Base-by-base conservation (phyloP, 2,329 filamentous ascomycete species). In the Monilinia polystroma region DNA sequence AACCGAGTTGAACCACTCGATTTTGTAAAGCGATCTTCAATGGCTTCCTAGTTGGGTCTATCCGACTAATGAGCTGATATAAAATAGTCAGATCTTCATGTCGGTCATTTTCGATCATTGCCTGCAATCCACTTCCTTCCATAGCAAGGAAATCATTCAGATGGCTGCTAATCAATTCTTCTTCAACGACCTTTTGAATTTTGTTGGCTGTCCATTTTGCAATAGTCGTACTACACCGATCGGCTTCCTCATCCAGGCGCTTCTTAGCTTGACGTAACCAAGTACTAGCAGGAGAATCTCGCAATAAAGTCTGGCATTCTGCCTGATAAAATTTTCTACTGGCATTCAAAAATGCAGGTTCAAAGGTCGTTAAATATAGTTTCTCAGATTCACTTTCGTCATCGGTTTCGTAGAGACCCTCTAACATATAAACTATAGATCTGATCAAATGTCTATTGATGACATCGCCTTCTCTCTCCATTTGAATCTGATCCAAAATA, bases 71-170 rank as follows among this genome's bases (percentile, higher is more conserved):
- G 3, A 98, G 84, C 23, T 87, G 83, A 77, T 95, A 98, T 4
- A 98, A 81, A 60, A 93, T 88, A n/a, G 83, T 82, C 12, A 99
- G 81, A 73, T 96, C 93, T 4, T 90, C 86, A 45, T 90, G 74
- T 70, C 90, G 87, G 77, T 97, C 90, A 73, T 97, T 93, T 77
- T 97, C 91, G 60, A 98, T 87, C 94, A 99, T 98, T 75, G 88
- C 88, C 70, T 85, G 87, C 53, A 97, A 84, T 0, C 95, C 95
- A 69, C 90, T 97, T 7, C 86, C 86, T 73, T 97, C 92, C 78
- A 97, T 87, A 59, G 88, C 87, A 68, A 98, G 84, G 64, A 99
- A 90, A 20, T 96, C 92, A 29, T 86, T 81, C 67, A 98, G 85
- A 71, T 95, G 91, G 55, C 86, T 84, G 53, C 83, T 81, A 59